A percentile compares a stretch with the other conserved stretches of the same genome.
Evolutionary conservation across 2,329 filamentous ascomycete species (phyloP).

Genomic region (Nakataea oryzae): DNA sequence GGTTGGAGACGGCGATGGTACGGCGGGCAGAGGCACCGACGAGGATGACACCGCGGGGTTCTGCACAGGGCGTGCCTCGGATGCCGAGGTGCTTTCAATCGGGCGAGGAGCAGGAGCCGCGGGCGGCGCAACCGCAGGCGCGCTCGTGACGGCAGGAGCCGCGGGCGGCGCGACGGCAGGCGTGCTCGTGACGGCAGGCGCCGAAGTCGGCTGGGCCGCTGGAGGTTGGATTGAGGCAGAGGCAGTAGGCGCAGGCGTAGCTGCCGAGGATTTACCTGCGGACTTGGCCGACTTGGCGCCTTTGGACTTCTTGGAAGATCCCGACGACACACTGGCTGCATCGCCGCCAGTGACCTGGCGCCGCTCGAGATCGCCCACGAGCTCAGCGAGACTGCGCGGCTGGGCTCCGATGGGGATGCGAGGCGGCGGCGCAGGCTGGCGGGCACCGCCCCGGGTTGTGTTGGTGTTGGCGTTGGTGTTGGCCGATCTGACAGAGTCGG

Average conservation of each 20-base stretch:
- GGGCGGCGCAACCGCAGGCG: too few species aligned
- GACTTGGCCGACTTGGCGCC: too few species aligned
- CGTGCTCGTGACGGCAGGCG: not conserved
- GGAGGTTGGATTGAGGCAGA: too few species aligned
- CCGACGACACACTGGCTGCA: not conserved
- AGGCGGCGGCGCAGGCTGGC: too few species aligned
- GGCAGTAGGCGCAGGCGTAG: too few species aligned
- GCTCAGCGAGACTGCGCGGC: not conserved
- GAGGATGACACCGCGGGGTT: not conserved
- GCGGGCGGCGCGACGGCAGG: not conserved
- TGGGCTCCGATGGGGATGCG: not conserved
- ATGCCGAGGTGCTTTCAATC: not conserved
- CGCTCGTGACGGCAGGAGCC: not conserved
- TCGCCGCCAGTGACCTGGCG: not conserved
- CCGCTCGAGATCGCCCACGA: not conserved
- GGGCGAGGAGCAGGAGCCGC: not conserved
- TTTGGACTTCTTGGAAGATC: not conserved
- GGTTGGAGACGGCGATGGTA: not conserved
- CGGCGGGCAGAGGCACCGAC: not conserved
- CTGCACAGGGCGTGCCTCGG: not conserved
- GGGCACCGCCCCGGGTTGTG: too few species aligned
- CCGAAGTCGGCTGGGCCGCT: not conserved
- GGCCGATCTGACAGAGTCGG: not conserved
- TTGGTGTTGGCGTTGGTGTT: not conserved
- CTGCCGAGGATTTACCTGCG: too few species aligned